phyloP scores from a whole-genome alignment of 2,329 filamentous ascomycete species.

The Fonsecaea multimorphosa region DNA sequence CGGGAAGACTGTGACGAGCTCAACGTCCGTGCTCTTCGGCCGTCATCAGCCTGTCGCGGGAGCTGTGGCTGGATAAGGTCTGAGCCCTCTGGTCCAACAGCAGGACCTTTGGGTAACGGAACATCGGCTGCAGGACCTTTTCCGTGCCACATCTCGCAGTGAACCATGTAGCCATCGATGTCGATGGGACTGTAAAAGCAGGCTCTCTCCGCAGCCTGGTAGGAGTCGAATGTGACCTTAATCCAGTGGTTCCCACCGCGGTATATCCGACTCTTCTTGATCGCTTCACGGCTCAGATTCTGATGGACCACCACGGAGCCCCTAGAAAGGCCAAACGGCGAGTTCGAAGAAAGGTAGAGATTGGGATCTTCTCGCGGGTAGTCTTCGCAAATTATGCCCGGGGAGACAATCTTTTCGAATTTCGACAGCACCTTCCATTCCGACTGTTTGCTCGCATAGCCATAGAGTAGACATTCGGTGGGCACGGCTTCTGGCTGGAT shows the following conservation, averaged over 20 bases:
- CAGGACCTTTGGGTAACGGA: constrained; percentile 60
- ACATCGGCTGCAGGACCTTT: constrained; percentile 69
- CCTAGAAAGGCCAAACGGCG: constrained; percentile 32
- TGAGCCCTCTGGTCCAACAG: constrained; percentile 11
- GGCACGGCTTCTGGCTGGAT: constrained; percentile 54
- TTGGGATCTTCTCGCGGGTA: constrained; percentile 85
- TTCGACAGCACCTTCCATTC: constrained; percentile 86
- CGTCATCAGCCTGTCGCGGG: constrained; percentile 5
- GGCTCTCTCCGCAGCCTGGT: constrained; percentile 72
- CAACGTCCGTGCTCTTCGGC: constrained; percentile 39
- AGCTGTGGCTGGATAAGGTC: constrained; percentile 16
- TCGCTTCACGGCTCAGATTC: constrained; percentile 72
- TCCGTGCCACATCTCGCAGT: constrained; percentile 72
- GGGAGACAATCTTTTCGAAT: constrained; percentile 75
- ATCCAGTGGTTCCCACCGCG: constrained; percentile 92
- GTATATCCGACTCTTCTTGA: constrained; percentile 78
- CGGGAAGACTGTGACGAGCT: constrained; percentile 45
- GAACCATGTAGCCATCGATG: constrained; percentile 72
- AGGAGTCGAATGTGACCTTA: constrained; percentile 79
- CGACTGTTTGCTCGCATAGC: constrained; percentile 71
- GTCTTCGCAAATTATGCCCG: constrained; percentile 82
- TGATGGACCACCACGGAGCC: constrained; percentile 62
- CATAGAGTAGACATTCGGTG: constrained; percentile 83
- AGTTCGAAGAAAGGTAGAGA: constrained; percentile 71
- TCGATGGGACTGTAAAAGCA: constrained; percentile 73